These are phyloP conservation scores for Calophaca sinica DNA, from an alignment of 306 rosid genomes.

Conservation along the genomic window DNA sequence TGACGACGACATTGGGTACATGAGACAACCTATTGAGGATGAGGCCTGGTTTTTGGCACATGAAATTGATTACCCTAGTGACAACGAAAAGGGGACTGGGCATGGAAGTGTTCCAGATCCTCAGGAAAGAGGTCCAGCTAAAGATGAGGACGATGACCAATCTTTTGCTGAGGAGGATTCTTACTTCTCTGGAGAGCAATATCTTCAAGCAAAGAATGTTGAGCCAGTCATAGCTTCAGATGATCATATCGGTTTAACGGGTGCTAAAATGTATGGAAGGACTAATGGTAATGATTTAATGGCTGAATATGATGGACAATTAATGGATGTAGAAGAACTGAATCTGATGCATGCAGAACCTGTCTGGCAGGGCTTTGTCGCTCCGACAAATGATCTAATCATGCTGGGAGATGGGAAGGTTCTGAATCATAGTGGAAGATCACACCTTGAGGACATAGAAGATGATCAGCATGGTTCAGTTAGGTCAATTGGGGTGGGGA, in stretches of 20 bases:
- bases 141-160: slow-evolving; percentile 95
- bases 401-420: slow-evolving; percentile 78
- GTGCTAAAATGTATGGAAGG: slow-evolving; percentile 78
- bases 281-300: slow-evolving; percentile 70
- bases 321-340: slow-evolving; percentile 90
- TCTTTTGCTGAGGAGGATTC: slow-evolving; percentile 98
- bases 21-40: slow-evolving; percentile 99
- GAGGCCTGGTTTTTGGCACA: slow-evolving; percentile 99
- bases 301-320: slow-evolving; percentile 87
- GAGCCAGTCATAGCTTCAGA: slow-evolving; percentile 71
- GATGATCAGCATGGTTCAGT: slow-evolving; percentile 91
- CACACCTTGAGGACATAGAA: slow-evolving; percentile 73
- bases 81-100: slow-evolving; percentile 92
- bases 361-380: slow-evolving; percentile 96
- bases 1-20: slow-evolving; percentile 92
- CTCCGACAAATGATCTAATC: slow-evolving; percentile 78
- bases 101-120: slow-evolving; percentile 88
- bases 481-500: slow-evolving; percentile 98
- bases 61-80: slow-evolving; percentile 98
- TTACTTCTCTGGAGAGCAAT: slow-evolving; percentile 90
- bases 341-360: slow-evolving; percentile 90
- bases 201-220: slow-evolving; percentile 72
- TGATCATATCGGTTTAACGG: slow-evolving; percentile 72
- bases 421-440: slow-evolving; percentile 67
- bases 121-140: slow-evolving; percentile 75